Percentiles rank a stretch among this genome's conserved stretches.
phyloP scores from a whole-genome alignment of 2,329 filamentous ascomycete genomes.

The Penicillium janthinellum region DNA sequence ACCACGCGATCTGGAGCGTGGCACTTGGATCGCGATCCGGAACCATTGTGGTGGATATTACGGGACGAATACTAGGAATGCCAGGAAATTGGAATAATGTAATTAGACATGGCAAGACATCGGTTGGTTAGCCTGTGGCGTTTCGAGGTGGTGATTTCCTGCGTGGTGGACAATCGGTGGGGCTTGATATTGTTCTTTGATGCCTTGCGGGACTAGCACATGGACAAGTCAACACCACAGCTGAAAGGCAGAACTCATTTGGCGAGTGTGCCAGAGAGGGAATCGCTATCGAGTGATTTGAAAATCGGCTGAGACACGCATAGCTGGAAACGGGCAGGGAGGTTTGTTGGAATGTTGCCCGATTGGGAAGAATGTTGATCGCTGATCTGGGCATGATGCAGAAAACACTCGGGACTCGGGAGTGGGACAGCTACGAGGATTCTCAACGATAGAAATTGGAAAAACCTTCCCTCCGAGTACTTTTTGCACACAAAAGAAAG shows the following conservation, averaged over 20 bases:
- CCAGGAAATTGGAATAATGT: background rate
- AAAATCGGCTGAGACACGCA: background rate
- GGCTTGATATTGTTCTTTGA: slow-evolving; percentile 14
- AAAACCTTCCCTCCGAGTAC: no score
- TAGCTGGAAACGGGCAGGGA: background rate
- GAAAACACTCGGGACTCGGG: no score
- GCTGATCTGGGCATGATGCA: background rate
- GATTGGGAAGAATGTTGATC: slow-evolving; percentile 1
- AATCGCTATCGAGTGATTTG: background rate
- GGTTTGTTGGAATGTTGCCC: background rate
- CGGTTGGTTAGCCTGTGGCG: background rate
- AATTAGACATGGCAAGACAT: background rate
- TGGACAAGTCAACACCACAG: no score
- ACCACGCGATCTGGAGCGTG: slow-evolving; percentile 8
- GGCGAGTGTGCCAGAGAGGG: no score
- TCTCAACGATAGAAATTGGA: no score
- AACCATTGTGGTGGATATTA: background rate
- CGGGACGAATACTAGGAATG: no score
- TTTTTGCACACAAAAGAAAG: no score
- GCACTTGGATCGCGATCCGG: background rate
- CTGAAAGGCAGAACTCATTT: no score
- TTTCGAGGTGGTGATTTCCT: background rate
- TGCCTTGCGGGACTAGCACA: no score
- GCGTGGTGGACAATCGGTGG: slow-evolving; percentile 11
- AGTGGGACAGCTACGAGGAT: no score